Evolutionary conservation across 73 alveolate species (phyloP).

Genomic region (Symbiodinium pilosum): DNA sequence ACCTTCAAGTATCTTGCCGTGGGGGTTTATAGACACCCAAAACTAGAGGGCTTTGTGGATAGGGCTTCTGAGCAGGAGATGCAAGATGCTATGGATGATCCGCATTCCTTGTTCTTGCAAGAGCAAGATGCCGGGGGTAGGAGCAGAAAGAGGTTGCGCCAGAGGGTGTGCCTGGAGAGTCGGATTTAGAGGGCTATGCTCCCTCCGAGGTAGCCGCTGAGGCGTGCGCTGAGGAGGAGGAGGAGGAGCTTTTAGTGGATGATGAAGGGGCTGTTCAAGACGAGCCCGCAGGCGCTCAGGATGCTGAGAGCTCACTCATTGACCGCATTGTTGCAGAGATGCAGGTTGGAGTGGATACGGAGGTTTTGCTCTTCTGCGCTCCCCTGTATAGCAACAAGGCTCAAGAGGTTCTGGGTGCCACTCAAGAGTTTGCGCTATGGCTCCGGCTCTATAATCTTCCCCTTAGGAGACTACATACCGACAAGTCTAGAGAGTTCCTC

Average conservation of each 20-base stretch:
- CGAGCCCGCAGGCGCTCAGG: background rate
- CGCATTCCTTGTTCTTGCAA: background rate
- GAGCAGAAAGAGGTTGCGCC: no score
- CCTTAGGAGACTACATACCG: background rate
- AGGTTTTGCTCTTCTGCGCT: background rate
- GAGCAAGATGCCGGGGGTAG: background rate
- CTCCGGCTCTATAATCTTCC: background rate
- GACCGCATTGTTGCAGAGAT: background rate
- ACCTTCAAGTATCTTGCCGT: background rate
- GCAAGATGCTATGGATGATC: background rate
- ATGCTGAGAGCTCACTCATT: background rate
- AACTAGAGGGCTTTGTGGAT: background rate
- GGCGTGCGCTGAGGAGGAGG: no score
- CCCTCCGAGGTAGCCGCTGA: no score
- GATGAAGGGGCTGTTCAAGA: background rate
- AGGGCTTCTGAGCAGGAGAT: background rate
- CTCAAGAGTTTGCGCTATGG: background rate
- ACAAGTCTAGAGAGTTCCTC: background rate
- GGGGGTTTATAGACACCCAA: background rate
- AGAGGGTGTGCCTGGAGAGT: no score
- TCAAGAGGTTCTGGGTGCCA: background rate
- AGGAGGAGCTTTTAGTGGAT: background rate
- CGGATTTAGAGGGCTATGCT: no score
- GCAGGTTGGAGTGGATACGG: background rate
- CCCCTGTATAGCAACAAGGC: background rate